phyloP scores from a whole-genome alignment of 495 filamentous ascomycete genomes.

The Antarctomyces pellizariae region DNA sequence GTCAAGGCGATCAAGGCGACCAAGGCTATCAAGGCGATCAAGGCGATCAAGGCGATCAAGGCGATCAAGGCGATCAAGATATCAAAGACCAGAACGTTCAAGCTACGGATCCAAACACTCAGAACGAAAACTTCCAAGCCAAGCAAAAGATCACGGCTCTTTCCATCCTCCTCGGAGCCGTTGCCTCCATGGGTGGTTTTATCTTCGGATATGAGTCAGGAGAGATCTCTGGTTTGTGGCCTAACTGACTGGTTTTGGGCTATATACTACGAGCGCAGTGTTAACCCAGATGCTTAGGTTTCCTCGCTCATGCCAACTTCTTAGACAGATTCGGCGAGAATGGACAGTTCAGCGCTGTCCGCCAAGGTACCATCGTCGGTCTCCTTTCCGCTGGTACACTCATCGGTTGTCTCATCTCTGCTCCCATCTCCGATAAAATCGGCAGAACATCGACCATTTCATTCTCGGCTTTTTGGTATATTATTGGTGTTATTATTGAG shows the following conservation, averaged over 20 bases:
- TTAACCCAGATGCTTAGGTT: slow-evolving; percentile 22
- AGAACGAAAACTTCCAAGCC: too few species aligned
- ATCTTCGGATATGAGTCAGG: slow-evolving; percentile 58
- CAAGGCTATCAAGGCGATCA: too few species aligned
- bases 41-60: too few species aligned
- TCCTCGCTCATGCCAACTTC: slow-evolving; percentile 36
- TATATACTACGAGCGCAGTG: slow-evolving; percentile 7
- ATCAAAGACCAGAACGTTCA: too few species aligned
- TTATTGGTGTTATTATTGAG: slow-evolving; percentile 46
- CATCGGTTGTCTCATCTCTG: slow-evolving; percentile 40
- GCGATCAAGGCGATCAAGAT: too few species aligned
- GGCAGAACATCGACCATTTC: slow-evolving; percentile 25
- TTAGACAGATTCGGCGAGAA: slow-evolving; percentile 22
- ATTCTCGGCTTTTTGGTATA: slow-evolving; percentile 36
- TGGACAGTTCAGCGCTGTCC: slow-evolving; percentile 21
- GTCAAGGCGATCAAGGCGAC: too few species aligned
- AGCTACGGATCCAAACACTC: too few species aligned
- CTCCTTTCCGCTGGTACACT: slow-evolving; percentile 44
- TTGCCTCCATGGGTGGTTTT: slow-evolving; percentile 51
- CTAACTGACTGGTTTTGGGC: not conserved
- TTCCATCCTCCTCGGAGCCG: slow-evolving; percentile 18
- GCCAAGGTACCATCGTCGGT: slow-evolving; percentile 29
- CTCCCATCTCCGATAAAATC: slow-evolving; percentile 25
- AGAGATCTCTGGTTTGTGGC: slow-evolving; percentile 10
- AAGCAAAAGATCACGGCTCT: slow-evolving; percentile 15